A percentile compares a stretch with the other conserved stretches of the same genome.
phyloP scores from a whole-genome alignment of 129 eudicot genomes.

The Scalesia atractyloides region DNA sequence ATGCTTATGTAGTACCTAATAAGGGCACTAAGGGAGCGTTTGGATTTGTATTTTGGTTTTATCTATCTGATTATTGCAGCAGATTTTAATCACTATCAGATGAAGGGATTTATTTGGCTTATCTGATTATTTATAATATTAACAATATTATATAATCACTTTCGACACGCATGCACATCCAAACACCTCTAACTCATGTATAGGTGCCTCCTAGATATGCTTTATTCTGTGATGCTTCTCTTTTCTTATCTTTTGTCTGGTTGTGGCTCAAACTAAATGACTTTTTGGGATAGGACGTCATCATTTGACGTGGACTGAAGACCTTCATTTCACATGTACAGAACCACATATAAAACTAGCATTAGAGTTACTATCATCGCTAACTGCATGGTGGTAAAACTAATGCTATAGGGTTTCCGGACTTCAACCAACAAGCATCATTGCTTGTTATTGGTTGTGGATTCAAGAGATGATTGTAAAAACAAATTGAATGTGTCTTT shows the following conservation, averaged over 20 bases:
- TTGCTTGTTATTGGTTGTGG: conserved; percentile 15
- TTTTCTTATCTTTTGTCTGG: conserved; percentile 2
- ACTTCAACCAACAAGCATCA: conserved; percentile 21
- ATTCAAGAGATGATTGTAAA: conserved; percentile 22
- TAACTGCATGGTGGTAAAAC: conserved; percentile 21
- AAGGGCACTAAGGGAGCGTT: neutral
- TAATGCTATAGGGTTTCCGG: conserved; percentile 8
- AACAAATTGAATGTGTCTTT: conserved; percentile 19
- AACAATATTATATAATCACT: neutral
- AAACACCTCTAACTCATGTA: neutral
- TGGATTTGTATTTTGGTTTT: neutral
- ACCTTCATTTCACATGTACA: conserved; percentile 17
- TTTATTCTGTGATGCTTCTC: conserved; percentile 2
- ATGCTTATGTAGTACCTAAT: neutral
- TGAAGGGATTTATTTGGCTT: neutral
- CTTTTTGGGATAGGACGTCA: conserved; percentile 19
- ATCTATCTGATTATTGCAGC: neutral
- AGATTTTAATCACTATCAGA: neutral
- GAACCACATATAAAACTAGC: neutral
- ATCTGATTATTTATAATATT: neutral
- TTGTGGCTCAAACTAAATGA: conserved; percentile 13
- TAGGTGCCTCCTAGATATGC: neutral
- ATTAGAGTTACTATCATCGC: conserved; percentile 6
- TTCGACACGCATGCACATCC: neutral
- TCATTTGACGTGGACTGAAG: conserved; percentile 22